phyloP scores from a whole-genome alignment of 768 basidiomycete species.

The Naematelia encephala region DNA sequence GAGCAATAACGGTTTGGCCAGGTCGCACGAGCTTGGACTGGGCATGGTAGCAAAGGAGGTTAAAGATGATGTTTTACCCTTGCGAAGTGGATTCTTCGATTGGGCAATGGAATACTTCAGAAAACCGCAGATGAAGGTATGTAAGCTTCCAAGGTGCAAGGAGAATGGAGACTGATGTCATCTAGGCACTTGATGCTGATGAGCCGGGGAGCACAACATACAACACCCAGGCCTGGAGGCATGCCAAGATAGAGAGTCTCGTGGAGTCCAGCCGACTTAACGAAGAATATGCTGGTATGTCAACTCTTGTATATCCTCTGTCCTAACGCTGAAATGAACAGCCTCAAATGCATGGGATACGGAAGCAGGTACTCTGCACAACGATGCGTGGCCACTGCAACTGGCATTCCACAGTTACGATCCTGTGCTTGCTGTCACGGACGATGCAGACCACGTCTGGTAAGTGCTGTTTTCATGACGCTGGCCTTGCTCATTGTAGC shows the following conservation, averaged over 20 bases:
- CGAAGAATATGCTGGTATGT: conserved; percentile 69
- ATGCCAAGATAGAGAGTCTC: conserved; percentile 81
- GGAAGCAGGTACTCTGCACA: conserved; percentile 48
- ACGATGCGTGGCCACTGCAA: conserved; percentile 53
- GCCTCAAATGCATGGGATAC: conserved; percentile 50
- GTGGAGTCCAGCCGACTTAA: conserved; percentile 66
- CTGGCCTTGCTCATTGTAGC: not conserved
- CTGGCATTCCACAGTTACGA: conserved; percentile 92
- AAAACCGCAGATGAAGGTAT: conserved; percentile 98
- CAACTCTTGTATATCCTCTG: not conserved
- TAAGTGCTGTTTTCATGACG: conserved; percentile 51
- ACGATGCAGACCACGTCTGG: conserved; percentile 83
- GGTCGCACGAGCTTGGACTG: conserved; percentile 52
- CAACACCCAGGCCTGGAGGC: conserved; percentile 93
- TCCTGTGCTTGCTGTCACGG: conserved; percentile 77
- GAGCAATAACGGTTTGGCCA: conserved; percentile 54
- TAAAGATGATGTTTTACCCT: conserved; percentile 77
- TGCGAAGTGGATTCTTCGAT: conserved; percentile 89
- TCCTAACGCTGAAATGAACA: conserved; percentile 16
- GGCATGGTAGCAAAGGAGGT: conserved; percentile 55
- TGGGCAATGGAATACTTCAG: conserved; percentile 98
- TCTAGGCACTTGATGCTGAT: conserved; percentile 80
- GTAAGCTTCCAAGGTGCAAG: conserved; percentile 52
- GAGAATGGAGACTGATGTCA: conserved; percentile 4
- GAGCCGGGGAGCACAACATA: conserved; percentile 92